Base-by-base conservation (phyloP, 768 basidiomycete species). In the Gymnopilus junonius region DNA sequence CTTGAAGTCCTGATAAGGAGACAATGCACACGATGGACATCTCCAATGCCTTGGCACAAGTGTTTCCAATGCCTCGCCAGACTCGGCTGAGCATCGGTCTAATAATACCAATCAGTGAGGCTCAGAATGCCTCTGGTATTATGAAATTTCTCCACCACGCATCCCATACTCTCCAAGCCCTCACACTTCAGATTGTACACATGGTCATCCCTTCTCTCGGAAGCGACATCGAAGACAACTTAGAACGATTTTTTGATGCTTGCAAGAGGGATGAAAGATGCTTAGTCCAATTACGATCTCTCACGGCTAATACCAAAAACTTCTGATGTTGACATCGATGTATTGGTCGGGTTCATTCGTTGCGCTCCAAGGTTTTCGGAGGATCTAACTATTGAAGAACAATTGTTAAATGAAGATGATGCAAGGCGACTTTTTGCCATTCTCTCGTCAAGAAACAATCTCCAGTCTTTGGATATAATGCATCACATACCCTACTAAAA, bases 41-140 rank as follows among this genome's bases (percentile, higher is more conserved):
- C 20, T 61, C 60, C 43, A 53, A 55, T 48, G 27, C 53, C 14
- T 54, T 61, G 29, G 51, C 60, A 14, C 51, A 34, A 42, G 39
- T 61, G 15, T 31, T 40, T 12, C 8, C 43, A 25, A 37, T 61
- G 32, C 60, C 60, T 37, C 29, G 34, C 32, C 42, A 46, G 25
- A 46, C 45, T 46, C 45, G 23, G 25, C 25, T 46, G 45, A 27
- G 23, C 25, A 27, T 46, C 23, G 11, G 11, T 10, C 25, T 46
- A 23, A 3, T 46, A 23, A 25, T 46, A 17, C 45, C 45, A 27
- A 23, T 46, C 10, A 23, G 45, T 27, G 45, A 46, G 6, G 45
- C 25, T 27, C 25, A 23, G 31, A 53, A 61, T 43, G 20, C 51
- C 29, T 21, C 43, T 27, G 53, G 60, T 11, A 23, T 61, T 21